Evolutionary conservation across 1,284 basidiomycete genomes (phyloP), one percentile per base, ranked within the genome.

Genomic region (Ceratobasidium sp.): DNA sequence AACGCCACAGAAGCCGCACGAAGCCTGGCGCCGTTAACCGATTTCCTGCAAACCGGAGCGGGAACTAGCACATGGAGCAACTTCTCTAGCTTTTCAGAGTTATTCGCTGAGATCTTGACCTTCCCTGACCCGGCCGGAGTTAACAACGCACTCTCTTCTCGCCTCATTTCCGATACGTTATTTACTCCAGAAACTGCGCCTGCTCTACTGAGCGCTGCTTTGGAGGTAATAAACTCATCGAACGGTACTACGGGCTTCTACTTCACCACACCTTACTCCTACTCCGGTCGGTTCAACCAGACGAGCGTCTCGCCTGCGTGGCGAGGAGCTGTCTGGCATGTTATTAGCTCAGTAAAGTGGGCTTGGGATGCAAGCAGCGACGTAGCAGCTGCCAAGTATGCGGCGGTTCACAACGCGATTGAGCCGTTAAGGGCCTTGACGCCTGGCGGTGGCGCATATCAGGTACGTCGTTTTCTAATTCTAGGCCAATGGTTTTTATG

Each of bases 271-370:
- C 72, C 72, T 15, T 76, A 51, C 61, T 53, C 13, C 9, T 76
- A 76, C 63, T 10, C 44, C 13, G 60, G 61, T 23, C 23, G 3
- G 6, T 13, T 26, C 3, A 28, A 40, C 12, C 18, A 64, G 15
- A 76, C 72, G 61, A 76, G 72, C 51, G 61, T 66, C 4, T 55
- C 72, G 13, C 72, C 72, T 3, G 72, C 46, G 39, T 76, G 72
- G 72, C 9, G 72, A 51, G 49, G 51, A 20, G 72, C 72, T 7
- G 23, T 76, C 5, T 76, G 72, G 72, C 72, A 76, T 51, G 61
- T 63, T 2, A 26, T 76, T 15, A 10, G 39, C 26, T 15, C 44
- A 6, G 46, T 28, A n/a, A 46, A 28, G 2, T 76, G 72, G 72
- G 72, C 23, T n/a, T 66, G 51, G 42, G 72, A 76, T 66, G 72